Base-by-base conservation (phyloP, 805 yeast genomes). In the Candida maesae region DNA sequence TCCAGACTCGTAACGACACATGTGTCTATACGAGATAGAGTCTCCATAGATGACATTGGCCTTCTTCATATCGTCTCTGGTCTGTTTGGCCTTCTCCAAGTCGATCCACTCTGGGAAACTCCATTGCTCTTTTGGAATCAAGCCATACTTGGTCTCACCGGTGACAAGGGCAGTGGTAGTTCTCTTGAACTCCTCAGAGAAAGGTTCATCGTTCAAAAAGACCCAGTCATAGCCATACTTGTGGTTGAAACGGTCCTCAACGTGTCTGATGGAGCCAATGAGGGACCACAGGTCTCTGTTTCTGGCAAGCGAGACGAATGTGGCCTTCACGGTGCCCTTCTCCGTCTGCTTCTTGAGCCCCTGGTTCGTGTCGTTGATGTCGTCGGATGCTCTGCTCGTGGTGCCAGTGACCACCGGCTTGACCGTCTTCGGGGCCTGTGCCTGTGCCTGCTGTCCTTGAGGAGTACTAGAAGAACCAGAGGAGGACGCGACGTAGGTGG, bases 211-310 rank as follows among this genome's bases (percentile, higher is more conserved):
- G 59, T 86, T 86, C 35, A 85, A 60, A 52, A 86, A 85, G 3
- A 84, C 81, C 87, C 89, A 85, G 59, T 85, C 93, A 55, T 85
- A 84, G 50, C 78, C 73, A 56, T 61, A 81, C 39, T 69, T 65
- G 31, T 55, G 26, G 61, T 85, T 85, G 67, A 83, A 85, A 36
- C 91, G 66, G 54, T 75, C 81, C 55, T 85, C 86, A 38, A 81
- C 74, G 45, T 72, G 71, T 54, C 79, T 74, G 40, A 85, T 74
- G 10, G 91, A 73, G 31, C 71, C 73, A 10, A 80, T 59, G 47
- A 85, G 64, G 5, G 67, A 66, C 61, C 71, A 76, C 11, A 84
- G 61, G 47, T 86, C 95, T 11, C 64, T 52, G 61, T 86, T 84
- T 54, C 88, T 72, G 27, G 87, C 87, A 21, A 86, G 66, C 4